phyloP scores from a whole-genome alignment of 192 early-diverging fungal genomes.

The Podila verticillata region DNA sequence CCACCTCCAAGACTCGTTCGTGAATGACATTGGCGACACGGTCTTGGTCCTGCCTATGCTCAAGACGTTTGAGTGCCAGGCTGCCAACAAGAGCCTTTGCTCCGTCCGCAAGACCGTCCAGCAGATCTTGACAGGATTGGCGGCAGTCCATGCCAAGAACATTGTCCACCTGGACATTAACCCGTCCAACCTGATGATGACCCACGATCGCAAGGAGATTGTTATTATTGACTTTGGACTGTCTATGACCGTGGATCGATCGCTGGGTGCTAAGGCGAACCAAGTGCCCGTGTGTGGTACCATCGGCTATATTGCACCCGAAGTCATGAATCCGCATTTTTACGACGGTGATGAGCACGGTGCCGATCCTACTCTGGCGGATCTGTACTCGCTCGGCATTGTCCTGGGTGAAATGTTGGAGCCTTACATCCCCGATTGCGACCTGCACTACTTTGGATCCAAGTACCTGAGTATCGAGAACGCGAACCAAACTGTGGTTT shows the following conservation, averaged over 20 bases:
- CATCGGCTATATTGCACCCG: constrained; percentile 79
- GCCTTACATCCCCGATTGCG: constrained; percentile 71
- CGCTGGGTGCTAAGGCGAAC: constrained; percentile 12
- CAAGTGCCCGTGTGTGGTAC: constrained; percentile 63
- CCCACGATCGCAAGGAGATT: constrained; percentile 57
- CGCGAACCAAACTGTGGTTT: constrained; percentile 33
- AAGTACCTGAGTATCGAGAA: constrained; percentile 58
- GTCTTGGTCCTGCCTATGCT: constrained; percentile 74
- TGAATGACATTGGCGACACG: constrained; percentile 63
- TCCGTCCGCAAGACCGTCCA: constrained; percentile 58
- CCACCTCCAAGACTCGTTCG: constrained; percentile 69
- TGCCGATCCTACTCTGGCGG: constrained; percentile 63
- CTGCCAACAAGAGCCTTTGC: constrained; percentile 61
- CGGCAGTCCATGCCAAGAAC: constrained; percentile 66
- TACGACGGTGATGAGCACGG: constrained; percentile 11
- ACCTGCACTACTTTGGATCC: constrained; percentile 76
- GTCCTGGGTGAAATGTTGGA: constrained; percentile 82
- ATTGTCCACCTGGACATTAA: constrained; percentile 79
- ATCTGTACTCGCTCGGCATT: constrained; percentile 77
- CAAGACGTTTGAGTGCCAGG: constrained; percentile 53
- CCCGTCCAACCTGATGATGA: constrained; percentile 68
- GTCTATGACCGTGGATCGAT: constrained; percentile 54
- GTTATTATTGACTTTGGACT: constrained; percentile 84
- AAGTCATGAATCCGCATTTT: constrained; percentile 55
- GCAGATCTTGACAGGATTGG: constrained; percentile 66